Evolutionary conservation across 352 stramenopile genomes (phyloP).

Genomic region (Phytophthora colocasiae): DNA sequence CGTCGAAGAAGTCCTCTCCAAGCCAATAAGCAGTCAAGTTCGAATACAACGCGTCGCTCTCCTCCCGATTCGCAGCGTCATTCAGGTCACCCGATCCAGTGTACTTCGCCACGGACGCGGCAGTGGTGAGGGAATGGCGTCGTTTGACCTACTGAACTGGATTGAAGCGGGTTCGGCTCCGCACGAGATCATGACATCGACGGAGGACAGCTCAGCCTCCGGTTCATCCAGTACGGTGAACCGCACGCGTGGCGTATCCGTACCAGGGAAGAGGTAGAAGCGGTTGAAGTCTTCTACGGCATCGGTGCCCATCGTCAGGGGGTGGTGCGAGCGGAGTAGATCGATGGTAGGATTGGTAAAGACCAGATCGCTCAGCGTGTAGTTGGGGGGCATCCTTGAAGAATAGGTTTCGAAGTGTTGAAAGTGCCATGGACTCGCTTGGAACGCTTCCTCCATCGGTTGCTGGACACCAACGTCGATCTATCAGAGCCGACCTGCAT

Average conservation of each 20-base stretch:
- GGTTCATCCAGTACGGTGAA: slow-evolving; percentile 24
- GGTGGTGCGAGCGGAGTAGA: too few relatives aligned
- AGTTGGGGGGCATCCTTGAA: too few relatives aligned
- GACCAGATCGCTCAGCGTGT: too few relatives aligned
- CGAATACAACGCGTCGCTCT: slow-evolving; percentile 37
- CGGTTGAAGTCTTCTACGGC: slow-evolving; percentile 39
- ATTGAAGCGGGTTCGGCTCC: slow-evolving; percentile 39
- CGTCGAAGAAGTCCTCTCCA: slow-evolving; percentile 34
- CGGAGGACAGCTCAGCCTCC: slow-evolving; percentile 9
- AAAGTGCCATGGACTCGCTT: too few relatives aligned
- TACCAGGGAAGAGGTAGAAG: slow-evolving; percentile 49
- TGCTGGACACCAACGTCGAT: too few relatives aligned
- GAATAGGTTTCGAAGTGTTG: too few relatives aligned
- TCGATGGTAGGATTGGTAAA: too few relatives aligned
- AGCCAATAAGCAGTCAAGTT: slow-evolving; percentile 39
- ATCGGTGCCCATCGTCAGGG: slow-evolving; percentile 32
- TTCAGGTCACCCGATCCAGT: slow-evolving; percentile 30
- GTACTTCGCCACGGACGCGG: slow-evolving; percentile 41
- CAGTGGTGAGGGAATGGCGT: slow-evolving; percentile 42
- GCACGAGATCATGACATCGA: slow-evolving; percentile 38
- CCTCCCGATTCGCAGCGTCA: slow-evolving; percentile 29
- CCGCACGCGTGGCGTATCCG: slow-evolving; percentile 33
- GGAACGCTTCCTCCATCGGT: too few relatives aligned
- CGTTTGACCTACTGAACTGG: slow-evolving; percentile 49
- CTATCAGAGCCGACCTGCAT: too few relatives aligned